Conservation (phyloP, 495 filamentous ascomycete genomes). For the Penicillium coprophilum region DNA sequence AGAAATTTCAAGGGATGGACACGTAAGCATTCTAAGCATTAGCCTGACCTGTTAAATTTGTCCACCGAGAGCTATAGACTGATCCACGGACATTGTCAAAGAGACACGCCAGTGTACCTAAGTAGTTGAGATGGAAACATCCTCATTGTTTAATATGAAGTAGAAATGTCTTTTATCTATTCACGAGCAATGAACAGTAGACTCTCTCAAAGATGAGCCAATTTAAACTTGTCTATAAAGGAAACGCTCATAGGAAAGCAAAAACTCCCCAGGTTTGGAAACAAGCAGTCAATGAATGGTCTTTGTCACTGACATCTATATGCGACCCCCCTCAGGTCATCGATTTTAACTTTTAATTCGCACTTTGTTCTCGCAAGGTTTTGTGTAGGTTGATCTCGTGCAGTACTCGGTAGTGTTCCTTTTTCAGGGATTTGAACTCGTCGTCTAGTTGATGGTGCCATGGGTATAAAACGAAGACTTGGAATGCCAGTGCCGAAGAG, state of each 20-base stretch:
- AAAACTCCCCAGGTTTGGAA: background rate
- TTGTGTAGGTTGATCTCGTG: background rate
- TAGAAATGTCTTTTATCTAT: too few relatives aligned
- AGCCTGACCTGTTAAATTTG: too few relatives aligned
- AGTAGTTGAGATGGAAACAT: too few relatives aligned
- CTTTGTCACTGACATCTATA: background rate
- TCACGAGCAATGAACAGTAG: too few relatives aligned
- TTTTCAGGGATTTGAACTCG: conserved; percentile 56
- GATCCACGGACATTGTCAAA: too few relatives aligned
- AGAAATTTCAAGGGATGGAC: too few relatives aligned
- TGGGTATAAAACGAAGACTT: conserved; percentile 64
- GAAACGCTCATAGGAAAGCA: background rate
- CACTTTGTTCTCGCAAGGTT: background rate
- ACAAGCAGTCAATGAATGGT: background rate
- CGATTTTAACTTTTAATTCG: background rate
- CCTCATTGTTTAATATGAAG: too few relatives aligned
- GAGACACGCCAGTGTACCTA: too few relatives aligned
- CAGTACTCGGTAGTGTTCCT: conserved; percentile 47
- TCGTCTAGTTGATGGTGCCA: conserved; percentile 65
- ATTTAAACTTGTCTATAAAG: background rate
- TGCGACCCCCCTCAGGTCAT: background rate
- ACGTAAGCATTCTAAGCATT: too few relatives aligned
- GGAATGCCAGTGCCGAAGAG: conserved; percentile 59
- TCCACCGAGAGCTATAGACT: too few relatives aligned
- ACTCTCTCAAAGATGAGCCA: background rate